phyloP scores from a whole-genome alignment of 208 protist genomes.

The Acanthamoeba lenticulata region DNA sequence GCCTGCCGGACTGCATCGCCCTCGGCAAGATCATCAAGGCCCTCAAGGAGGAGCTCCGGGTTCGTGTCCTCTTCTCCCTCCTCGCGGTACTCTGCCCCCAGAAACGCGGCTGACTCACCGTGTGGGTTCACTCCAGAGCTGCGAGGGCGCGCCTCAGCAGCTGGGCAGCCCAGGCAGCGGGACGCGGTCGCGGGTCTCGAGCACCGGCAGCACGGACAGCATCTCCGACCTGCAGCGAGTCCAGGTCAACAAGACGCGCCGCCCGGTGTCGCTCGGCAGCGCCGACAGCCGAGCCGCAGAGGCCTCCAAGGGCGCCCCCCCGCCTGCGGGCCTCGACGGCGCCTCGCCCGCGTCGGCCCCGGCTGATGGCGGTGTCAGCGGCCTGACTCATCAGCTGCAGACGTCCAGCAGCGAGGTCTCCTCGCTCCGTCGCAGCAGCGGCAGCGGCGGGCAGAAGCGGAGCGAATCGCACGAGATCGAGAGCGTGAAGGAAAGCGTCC shows the following conservation, averaged over 20 bases:
- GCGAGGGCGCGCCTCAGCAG: not conserved
- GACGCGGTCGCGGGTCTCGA: not conserved
- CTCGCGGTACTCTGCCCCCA: no score
- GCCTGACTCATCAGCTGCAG: no score
- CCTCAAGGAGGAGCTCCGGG: not conserved
- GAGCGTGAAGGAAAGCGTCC: not conserved
- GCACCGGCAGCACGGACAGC: not conserved
- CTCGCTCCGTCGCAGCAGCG: not conserved
- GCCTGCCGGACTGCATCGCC: not conserved
- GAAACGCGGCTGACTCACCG: no score
- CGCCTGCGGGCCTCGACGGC: no score
- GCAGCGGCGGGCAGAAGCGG: not conserved
- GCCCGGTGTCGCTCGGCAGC: not conserved
- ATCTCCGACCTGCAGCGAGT: not conserved
- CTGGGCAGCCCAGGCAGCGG: no score
- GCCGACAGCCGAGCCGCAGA: not conserved
- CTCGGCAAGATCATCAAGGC: constrained; percentile 17
- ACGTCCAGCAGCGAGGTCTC: not conserved
- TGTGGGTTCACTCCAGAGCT: no score
- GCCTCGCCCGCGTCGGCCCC: no score
- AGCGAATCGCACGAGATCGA: not conserved
- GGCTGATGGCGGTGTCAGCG: not conserved
- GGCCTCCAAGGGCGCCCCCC: no score
- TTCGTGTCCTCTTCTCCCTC: no score
- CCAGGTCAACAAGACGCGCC: not conserved